Evolutionary conservation across 140 eudicot genomes (phyloP).

Genomic region (Senecio squalidus): DNA sequence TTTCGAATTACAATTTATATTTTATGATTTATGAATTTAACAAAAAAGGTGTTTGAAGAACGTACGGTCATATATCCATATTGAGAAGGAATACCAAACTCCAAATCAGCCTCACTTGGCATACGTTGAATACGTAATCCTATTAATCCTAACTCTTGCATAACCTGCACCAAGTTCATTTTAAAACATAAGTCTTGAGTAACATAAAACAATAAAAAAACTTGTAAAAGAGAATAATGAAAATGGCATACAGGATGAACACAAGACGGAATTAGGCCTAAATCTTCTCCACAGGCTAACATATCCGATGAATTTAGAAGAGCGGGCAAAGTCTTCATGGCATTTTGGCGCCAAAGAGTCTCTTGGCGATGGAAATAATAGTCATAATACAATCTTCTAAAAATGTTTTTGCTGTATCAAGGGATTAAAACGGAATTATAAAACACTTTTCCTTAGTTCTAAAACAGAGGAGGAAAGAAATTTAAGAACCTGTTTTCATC

Average conservation of each 20-base stretch:
- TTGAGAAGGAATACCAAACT: slow-evolving; percentile 94
- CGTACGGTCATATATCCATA: slow-evolving; percentile 93
- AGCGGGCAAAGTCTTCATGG: slow-evolving; percentile 89
- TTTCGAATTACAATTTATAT: background rate
- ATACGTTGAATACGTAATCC: slow-evolving; percentile 98
- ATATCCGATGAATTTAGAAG: slow-evolving; percentile 94
- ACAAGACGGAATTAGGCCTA: slow-evolving; percentile 94
- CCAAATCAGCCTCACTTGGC: slow-evolving; percentile 89
- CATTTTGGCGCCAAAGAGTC: slow-evolving; percentile 91
- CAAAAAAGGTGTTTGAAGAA: slow-evolving; percentile 3
- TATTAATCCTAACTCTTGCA: slow-evolving; percentile 93
- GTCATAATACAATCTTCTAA: slow-evolving; percentile 82
- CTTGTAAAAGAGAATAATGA: background rate
- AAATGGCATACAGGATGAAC: slow-evolving; percentile 86
- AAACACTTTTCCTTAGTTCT: too few species aligned
- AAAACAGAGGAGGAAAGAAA: background rate
- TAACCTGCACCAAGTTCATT: slow-evolving; percentile 55
- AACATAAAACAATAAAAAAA: background rate
- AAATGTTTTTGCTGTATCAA: slow-evolving; percentile 88
- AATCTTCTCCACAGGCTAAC: slow-evolving; percentile 99
- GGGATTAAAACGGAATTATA: too few species aligned
- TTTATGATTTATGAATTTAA: background rate
- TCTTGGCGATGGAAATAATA: slow-evolving; percentile 98
- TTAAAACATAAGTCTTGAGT: slow-evolving; percentile 2
- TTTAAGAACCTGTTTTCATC: slow-evolving; percentile 75